Evolutionary conservation across 139 green algal genomes (phyloP), one percentile per base, ranked within the genome.

Genomic region (Mesostigma viride): DNA sequence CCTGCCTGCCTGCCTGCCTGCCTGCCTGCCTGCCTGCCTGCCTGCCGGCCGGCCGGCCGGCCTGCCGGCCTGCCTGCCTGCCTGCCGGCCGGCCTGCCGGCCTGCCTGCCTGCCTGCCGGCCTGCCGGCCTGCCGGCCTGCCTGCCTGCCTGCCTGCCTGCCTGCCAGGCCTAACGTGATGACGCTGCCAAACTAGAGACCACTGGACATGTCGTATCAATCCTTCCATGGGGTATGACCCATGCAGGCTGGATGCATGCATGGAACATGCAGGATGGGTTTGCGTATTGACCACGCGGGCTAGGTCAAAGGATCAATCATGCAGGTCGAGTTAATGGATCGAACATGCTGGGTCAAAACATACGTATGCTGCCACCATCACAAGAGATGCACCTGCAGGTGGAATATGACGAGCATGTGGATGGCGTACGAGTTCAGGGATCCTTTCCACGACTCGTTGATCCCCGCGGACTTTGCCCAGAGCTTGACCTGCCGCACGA

Each of bases 351-450:
- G n/a, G n/a, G n/a, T n/a, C n/a, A n/a, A n/a, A n/a, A n/a, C n/a
- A n/a, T n/a, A n/a, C n/a, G n/a, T n/a, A n/a, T n/a, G n/a, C n/a
- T n/a, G n/a, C n/a, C n/a, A n/a, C n/a, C n/a, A n/a, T n/a, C n/a
- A n/a, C n/a, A n/a, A n/a, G n/a, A n/a, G n/a, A n/a, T n/a, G n/a
- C n/a, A 65, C 57, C 68, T 79, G 73, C 2, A 79, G 66, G 36
- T 75, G 67, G 44, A 74, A 67, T 3, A 72, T 26, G 24, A 62
- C 33, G 8, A 79, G 30, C 24, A 73, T 45, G 11, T 47, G 64
- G 33, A 79, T 27, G 28, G 67, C 66, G 56, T 64, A 79, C 26
- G 63, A 73, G 68, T 79, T 79, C 20, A 79, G 62, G 8, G 67
- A 64, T 2, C 73, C 73, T 0, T 17, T 48, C 56, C 58, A 58